Evolutionary conservation across 441 rosid species (phyloP).

Genomic region (Brassica hybrid): DNA sequence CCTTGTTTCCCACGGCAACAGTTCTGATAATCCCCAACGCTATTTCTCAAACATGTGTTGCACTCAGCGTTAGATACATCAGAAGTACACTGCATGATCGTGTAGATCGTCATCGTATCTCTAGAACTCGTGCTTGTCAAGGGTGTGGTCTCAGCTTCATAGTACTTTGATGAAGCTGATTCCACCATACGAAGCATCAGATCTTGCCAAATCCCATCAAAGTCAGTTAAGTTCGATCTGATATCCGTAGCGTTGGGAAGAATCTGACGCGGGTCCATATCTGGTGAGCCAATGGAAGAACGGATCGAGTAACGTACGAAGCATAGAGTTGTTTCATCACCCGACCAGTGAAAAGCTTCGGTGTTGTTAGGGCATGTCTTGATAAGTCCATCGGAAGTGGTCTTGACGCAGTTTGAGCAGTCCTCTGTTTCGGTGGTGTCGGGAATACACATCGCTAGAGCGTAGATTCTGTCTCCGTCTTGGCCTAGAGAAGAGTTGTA

Average conservation of each 20-base stretch:
- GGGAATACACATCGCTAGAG: constrained; percentile 34
- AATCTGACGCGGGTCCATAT: constrained; percentile 10
- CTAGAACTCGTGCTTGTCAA: neutral
- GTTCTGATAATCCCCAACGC: constrained; percentile 12
- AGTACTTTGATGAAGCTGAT: constrained; percentile 30
- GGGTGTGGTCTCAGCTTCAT: constrained; percentile 26
- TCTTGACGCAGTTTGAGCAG: constrained; percentile 5
- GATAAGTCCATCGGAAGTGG: constrained; percentile 6
- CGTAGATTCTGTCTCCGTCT: constrained; percentile 35
- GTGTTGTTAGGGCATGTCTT: constrained; percentile 20
- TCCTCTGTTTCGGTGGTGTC: neutral
- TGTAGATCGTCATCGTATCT: constrained; percentile 22
- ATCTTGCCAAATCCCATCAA: constrained; percentile 19
- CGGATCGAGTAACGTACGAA: constrained; percentile 13
- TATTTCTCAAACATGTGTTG: constrained; percentile 24
- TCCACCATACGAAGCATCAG: constrained; percentile 23
- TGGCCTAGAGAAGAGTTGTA: constrained; percentile 16
- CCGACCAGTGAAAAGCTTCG: constrained; percentile 29
- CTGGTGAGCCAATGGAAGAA: constrained; percentile 19
- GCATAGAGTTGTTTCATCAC: constrained; percentile 4
- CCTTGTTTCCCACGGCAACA: constrained; percentile 40
- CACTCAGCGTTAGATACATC: constrained; percentile 23
- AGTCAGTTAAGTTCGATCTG: neutral
- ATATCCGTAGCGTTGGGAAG: constrained; percentile 25
- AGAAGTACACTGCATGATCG: constrained; percentile 37